phyloP scores from a whole-genome alignment of 306 rosid genomes.

The Cucurbita pepo region DNA sequence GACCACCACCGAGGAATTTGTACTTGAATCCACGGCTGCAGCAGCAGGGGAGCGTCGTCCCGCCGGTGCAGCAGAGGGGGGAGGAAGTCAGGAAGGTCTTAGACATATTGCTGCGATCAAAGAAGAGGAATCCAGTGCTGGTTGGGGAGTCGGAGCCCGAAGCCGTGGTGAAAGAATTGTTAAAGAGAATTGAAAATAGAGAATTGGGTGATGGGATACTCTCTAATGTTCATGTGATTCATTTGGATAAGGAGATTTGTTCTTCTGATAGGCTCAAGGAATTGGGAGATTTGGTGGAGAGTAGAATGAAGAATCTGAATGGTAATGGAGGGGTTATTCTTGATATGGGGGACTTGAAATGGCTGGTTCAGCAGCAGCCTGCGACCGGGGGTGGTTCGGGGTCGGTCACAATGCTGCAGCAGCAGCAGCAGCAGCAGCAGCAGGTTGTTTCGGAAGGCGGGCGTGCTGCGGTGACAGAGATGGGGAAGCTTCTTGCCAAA shows the following conservation, averaged over 20 bases:
- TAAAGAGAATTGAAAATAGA: constrained; percentile 50
- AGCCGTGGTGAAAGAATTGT: constrained; percentile 48
- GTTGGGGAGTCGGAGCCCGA: constrained; percentile 92
- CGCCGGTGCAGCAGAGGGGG: constrained; percentile 32
- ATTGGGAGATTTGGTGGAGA: constrained; percentile 51
- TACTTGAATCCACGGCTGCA: constrained; percentile 78
- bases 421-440: constrained; percentile 43
- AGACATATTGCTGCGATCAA: constrained; percentile 44
- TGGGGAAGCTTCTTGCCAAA: constrained; percentile 46
- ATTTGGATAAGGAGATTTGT: constrained; percentile 60
- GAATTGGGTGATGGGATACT: constrained; percentile 47
- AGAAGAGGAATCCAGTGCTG: constrained; percentile 76
- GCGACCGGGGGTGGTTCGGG: constrained; percentile 22
- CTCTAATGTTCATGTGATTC: constrained; percentile 34
- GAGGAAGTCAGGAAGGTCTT: constrained; percentile 56
- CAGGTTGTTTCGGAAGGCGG: constrained; percentile 54
- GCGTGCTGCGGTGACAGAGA: constrained; percentile 59
- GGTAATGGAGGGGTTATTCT: constrained; percentile 40
- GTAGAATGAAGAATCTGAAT: constrained; percentile 19
- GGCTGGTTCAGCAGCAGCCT: constrained; percentile 75
- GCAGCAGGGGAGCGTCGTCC: constrained; percentile 34
- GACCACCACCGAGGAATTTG: constrained; percentile 37
- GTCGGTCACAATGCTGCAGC: constrained; percentile 29
- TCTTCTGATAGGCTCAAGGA: constrained; percentile 49
- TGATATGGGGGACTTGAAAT: constrained; percentile 82